Conservation (phyloP, 2,329 filamentous ascomycete genomes). For the Aureobasidium sp. region DNA sequence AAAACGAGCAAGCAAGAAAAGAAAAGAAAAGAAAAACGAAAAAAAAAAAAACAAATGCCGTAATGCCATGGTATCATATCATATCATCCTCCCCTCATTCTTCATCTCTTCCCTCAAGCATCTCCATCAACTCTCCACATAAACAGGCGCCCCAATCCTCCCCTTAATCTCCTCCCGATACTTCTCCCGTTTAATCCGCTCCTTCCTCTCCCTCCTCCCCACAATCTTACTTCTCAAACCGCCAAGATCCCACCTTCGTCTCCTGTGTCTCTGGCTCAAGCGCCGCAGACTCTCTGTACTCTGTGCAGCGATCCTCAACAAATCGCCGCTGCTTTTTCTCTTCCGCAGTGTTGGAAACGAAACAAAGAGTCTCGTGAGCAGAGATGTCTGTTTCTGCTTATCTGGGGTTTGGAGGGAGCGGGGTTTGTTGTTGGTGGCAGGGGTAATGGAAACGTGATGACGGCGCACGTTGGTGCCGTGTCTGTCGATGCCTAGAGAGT, state of each 20-base stretch:
- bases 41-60: not conserved
- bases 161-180: slow-evolving; percentile 44
- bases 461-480: slow-evolving; percentile 36
- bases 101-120: not conserved
- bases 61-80: not conserved
- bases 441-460: slow-evolving; percentile 24
- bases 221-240: slow-evolving; percentile 35
- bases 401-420: not conserved
- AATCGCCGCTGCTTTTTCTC: slow-evolving; percentile 19
- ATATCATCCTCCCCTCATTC: not conserved
- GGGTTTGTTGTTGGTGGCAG: not conserved
- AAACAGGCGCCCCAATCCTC: slow-evolving; percentile 38
- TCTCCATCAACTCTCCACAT: not conserved
- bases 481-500: slow-evolving; percentile 47
- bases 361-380: not conserved
- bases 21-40: not conserved
- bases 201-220: slow-evolving; percentile 29
- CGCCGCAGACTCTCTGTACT: slow-evolving; percentile 6
- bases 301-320: slow-evolving; percentile 15
- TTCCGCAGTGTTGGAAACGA: not conserved
- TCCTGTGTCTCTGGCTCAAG: slow-evolving; percentile 9
- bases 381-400: not conserved
- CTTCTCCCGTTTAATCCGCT: slow-evolving; percentile 42
- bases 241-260: slow-evolving; percentile 17
- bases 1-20: not conserved